phyloP scores from a whole-genome alignment of 1,284 basidiomycete genomes.

The Tremellales sp. region DNA sequence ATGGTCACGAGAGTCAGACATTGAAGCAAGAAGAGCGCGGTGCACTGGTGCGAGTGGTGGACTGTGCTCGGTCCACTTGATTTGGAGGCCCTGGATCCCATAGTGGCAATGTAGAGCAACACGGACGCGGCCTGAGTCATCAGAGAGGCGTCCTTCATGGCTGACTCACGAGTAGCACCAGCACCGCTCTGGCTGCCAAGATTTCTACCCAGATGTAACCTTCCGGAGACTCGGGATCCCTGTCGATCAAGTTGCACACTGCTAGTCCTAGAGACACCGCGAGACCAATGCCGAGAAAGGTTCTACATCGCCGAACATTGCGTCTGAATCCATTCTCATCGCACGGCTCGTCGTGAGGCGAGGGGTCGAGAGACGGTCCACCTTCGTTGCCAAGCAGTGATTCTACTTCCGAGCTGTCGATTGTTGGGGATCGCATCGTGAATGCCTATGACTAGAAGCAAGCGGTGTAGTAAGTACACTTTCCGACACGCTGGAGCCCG shows the following conservation, averaged over 20 bases:
- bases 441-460: no score
- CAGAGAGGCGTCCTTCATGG: neutral
- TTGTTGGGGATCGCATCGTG: no score
- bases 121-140: neutral
- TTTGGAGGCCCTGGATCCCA: constrained; percentile 7
- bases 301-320: constrained; percentile 20
- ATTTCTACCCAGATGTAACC: neutral
- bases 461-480: no score
- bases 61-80: constrained; percentile 12
- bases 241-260: constrained; percentile 6
- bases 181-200: constrained; percentile 5
- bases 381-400: neutral
- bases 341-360: constrained; percentile 11
- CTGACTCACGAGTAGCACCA: constrained; percentile 5
- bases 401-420: no score
- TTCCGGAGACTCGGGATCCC: neutral
- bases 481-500: no score
- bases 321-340: constrained; percentile 16
- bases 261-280: constrained; percentile 9
- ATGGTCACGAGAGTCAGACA: constrained; percentile 25
- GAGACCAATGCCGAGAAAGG: constrained; percentile 11
- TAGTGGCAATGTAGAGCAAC: constrained; percentile 3
- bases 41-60: constrained; percentile 18
- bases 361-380: neutral
- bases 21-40: constrained; percentile 13